Evolutionary conservation across 164 flowering plant species (phyloP), one percentile per base, ranked within the genome.

Genomic region (Malania oleifera): DNA sequence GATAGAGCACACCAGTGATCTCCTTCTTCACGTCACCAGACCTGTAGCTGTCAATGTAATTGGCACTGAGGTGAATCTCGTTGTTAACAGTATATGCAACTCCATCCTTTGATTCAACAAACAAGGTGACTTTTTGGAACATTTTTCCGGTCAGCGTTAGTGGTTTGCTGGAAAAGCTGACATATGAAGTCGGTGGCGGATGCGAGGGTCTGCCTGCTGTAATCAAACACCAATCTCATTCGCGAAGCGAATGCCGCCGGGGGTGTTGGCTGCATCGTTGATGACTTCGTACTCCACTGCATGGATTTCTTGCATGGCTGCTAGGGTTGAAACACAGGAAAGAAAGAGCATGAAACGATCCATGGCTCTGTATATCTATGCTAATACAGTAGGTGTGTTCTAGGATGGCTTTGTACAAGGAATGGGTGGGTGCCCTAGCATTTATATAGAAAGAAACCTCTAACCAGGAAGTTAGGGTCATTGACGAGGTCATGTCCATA

Each of bases 1-100:
- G 40, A 15, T 38, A 38, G 5, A 38, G 10, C 1, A 38, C 40
- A 10, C 40, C 40, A 15, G 40, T 2, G 40, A 38, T 10, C 14
- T 38, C 2, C 40, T 15, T 38, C 40, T 38, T 2, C 40, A 7
- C 10, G 40, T 87, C 80, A 14, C 86, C 87, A 0, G 64, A 17
- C n/a, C n/a, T n/a, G 69, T 67, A 78, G 22, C 62, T 35, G 0
- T 38, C 73, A 1, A 83, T 57, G 59, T 11, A 2, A 38, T 11
- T 38, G 10, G 40, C 4, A 7, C 14, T 38, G 40, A 38, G 40
- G 7, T 38, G 40, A 38, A 5, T 38, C 40, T 38, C 7, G 14
- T 1, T 38, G 4, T 38, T 38, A 15, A 15, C 10, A 7, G 40
- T 10, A 38, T 10, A 38, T 7, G 5, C 40, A 7, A 38, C 5